Evolutionary conservation across 768 basidiomycete genomes (phyloP).

Genomic region (Russula emetica): DNA sequence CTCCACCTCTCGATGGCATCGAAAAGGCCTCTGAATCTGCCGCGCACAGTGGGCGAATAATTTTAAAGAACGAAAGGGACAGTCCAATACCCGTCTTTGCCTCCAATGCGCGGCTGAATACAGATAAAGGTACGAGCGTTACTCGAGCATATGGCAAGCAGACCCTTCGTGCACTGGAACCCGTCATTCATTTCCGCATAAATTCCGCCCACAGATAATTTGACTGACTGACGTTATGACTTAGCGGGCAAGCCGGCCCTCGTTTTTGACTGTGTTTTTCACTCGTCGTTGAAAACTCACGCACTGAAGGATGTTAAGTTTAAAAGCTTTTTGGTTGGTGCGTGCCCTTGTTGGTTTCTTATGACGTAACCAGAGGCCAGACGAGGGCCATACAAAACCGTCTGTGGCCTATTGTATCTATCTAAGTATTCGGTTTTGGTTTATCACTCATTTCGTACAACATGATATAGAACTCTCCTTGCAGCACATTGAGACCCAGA

Average conservation of each 20-base stretch:
- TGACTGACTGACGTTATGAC: slow-evolving; percentile 5
- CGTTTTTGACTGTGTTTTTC: slow-evolving; percentile 72
- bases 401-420: not conserved
- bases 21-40: slow-evolving; percentile 58
- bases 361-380: not conserved
- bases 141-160: no score
- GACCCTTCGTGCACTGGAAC: not conserved
- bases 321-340: slow-evolving; percentile 67
- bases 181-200: not conserved
- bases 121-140: slow-evolving; percentile 59
- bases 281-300: slow-evolving; percentile 55
- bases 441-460: not conserved
- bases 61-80: slow-evolving; percentile 38
- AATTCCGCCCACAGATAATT: not conserved
- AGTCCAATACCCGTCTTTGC: slow-evolving; percentile 69
- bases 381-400: not conserved
- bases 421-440: not conserved
- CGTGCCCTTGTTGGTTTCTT: slow-evolving; percentile 27
- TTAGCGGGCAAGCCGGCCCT: slow-evolving; percentile 64
- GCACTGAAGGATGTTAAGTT: slow-evolving; percentile 57
- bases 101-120: slow-evolving; percentile 57
- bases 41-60: slow-evolving; percentile 42
- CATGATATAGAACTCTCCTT: slow-evolving; percentile 56
- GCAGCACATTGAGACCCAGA: slow-evolving; percentile 62
- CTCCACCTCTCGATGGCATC: slow-evolving; percentile 58